These are phyloP conservation scores for Halteria grandinella DNA, from an alignment of 73 alveolate species.

Conservation along the genomic window DNA sequence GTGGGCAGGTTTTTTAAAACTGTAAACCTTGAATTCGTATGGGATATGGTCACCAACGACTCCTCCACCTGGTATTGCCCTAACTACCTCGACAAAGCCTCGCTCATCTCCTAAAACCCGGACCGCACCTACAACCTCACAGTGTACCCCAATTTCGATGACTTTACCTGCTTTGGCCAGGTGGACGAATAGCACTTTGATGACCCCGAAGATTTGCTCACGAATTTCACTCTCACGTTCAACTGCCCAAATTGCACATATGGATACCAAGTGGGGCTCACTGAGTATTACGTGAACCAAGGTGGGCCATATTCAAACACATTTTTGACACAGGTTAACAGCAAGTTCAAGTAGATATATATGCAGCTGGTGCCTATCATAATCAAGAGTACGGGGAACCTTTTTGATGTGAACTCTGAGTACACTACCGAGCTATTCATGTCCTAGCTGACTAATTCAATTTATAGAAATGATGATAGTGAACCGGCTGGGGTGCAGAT, in stretches of 20 bases:
- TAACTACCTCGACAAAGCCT: no score
- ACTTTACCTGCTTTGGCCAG: not conserved
- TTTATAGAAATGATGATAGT: not conserved
- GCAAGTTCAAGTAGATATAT: not conserved
- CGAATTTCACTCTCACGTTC: slow-evolving; percentile 6
- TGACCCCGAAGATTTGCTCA: not conserved
- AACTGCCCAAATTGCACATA: not conserved
- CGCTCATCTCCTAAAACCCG: no score
- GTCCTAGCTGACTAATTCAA: not conserved
- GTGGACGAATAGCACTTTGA: not conserved
- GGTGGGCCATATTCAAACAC: not conserved
- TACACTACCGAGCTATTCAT: not conserved
- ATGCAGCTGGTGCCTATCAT: slow-evolving; percentile 5
- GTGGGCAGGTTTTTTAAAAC: no score
- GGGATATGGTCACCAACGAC: no score
- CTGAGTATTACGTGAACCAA: not conserved
- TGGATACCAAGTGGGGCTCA: not conserved
- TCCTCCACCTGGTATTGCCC: no score
- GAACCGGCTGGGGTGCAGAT: not conserved
- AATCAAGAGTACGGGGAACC: not conserved
- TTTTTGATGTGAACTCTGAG: not conserved
- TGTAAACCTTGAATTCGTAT: no score
- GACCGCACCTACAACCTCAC: no score
- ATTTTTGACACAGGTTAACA: not conserved
- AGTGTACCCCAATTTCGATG: no score